A percentile compares a stretch with the other conserved stretches of the same genome.
Evolutionary conservation across 352 stramenopile species (phyloP).

Genomic region (Phytophthora multivora): DNA sequence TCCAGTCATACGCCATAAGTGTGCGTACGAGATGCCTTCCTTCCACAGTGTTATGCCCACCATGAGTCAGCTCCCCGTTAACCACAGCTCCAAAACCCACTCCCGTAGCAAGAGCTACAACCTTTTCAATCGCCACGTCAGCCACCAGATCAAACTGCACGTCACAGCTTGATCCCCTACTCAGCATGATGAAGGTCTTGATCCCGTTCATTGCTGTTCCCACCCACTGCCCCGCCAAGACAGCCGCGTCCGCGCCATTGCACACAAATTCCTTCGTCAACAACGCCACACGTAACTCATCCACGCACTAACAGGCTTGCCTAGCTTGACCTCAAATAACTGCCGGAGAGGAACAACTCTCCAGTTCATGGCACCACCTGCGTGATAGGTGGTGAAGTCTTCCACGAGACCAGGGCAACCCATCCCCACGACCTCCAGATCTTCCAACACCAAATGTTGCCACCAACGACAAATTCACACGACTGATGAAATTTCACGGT

Average conservation of each 20-base stretch:
- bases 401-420: constrained; percentile 68
- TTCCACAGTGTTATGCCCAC: constrained; percentile 72
- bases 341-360: constrained; percentile 59
- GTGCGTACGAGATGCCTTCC: constrained; percentile 71
- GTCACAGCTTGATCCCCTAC: constrained; percentile 34
- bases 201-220: not conserved
- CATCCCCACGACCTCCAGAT: constrained; percentile 60
- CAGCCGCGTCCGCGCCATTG: not conserved
- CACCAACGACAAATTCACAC: constrained; percentile 4
- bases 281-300: not conserved
- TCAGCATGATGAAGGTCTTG: constrained; percentile 58
- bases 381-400: constrained; percentile 57
- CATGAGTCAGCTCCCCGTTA: constrained; percentile 66
- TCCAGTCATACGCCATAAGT: not conserved
- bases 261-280: not conserved
- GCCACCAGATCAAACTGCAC: not conserved
- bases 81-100: constrained; percentile 71
- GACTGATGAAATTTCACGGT: constrained; percentile 6
- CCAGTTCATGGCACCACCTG: constrained; percentile 75
- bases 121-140: not conserved
- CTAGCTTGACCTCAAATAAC: constrained; percentile 49
- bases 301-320: constrained; percentile 22
- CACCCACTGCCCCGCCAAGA: not conserved
- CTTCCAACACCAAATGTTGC: constrained; percentile 32
- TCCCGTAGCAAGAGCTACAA: constrained; percentile 72